Percentiles rank a stretch among this genome's conserved stretches.
Evolutionary conservation across 2,329 filamentous ascomycete species (phyloP).

Genomic region (Fusarium sp.): DNA sequence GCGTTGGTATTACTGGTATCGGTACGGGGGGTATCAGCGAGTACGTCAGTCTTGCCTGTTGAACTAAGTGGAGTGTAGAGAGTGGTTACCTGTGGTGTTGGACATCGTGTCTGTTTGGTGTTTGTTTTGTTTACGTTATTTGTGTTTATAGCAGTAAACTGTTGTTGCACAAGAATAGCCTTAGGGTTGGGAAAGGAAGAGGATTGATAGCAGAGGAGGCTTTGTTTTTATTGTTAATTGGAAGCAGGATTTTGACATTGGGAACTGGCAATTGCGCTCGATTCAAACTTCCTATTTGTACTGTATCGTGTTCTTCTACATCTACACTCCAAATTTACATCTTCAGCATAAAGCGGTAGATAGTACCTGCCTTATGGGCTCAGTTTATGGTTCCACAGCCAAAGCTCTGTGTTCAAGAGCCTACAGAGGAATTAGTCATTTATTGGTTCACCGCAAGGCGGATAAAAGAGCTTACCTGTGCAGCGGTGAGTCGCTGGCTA

Average conservation of each 20-base stretch:
- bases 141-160: background rate
- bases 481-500: constrained; percentile 74
- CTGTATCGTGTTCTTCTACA: background rate
- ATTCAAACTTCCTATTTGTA: background rate
- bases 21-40: background rate
- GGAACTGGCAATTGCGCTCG: background rate
- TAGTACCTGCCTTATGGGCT: background rate
- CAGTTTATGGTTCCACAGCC: background rate
- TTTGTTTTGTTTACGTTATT: background rate
- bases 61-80: fast-evolving
- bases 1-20: background rate
- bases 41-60: background rate
- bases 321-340: background rate
- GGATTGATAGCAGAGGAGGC: background rate
- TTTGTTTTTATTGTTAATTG: background rate
- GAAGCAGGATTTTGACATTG: background rate
- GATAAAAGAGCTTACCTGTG: constrained; percentile 50
- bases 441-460: no score
- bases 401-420: constrained; percentile 43
- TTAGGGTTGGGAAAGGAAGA: background rate
- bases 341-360: background rate
- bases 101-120: constrained; percentile 1
- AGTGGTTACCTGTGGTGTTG: background rate
- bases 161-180: background rate
- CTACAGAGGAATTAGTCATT: constrained; percentile 30